Evolutionary conservation across 73 alveolate species (phyloP).

Genomic region (Paramecium biaurelia): DNA sequence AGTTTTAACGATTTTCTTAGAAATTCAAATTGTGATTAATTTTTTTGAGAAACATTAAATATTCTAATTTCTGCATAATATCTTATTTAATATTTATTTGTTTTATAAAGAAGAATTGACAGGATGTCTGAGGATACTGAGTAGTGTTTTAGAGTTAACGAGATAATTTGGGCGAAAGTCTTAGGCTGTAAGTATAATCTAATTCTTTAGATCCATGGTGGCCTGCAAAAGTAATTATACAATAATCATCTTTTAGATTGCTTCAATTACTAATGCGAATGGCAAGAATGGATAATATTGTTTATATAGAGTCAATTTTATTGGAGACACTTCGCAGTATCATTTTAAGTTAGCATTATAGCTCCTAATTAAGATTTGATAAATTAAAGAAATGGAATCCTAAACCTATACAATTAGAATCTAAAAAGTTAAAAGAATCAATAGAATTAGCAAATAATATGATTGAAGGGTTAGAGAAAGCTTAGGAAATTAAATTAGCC

Average conservation of each 20-base stretch:
- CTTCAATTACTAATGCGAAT: not conserved
- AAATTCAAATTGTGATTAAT: not conserved
- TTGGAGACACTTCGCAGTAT: conserved; percentile 35
- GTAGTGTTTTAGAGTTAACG: conserved; percentile 6
- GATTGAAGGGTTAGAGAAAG: not conserved
- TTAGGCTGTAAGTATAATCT: conserved; percentile 15
- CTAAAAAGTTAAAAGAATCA: conserved; percentile 16
- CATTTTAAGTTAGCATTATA: not conserved
- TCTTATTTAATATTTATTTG: not conserved
- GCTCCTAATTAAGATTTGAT: not conserved
- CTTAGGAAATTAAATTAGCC: not conserved
- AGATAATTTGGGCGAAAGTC: conserved; percentile 54
- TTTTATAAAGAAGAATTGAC: not conserved
- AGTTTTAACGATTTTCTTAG: not conserved
- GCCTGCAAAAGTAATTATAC: conserved; percentile 46
- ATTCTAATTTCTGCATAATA: not conserved
- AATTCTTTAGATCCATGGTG: conserved; percentile 55
- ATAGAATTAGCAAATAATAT: not conserved
- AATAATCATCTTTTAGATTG: conserved; percentile 10
- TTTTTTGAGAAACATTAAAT: not conserved
- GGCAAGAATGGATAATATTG: not conserved
- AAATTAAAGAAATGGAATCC: conserved; percentile 30
- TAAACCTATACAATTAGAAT: not conserved
- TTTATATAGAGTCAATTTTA: not conserved
- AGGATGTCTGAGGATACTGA: not conserved